Conservation (phyloP, 2,329 filamentous ascomycete species). For the Xylariaceae sp. region DNA sequence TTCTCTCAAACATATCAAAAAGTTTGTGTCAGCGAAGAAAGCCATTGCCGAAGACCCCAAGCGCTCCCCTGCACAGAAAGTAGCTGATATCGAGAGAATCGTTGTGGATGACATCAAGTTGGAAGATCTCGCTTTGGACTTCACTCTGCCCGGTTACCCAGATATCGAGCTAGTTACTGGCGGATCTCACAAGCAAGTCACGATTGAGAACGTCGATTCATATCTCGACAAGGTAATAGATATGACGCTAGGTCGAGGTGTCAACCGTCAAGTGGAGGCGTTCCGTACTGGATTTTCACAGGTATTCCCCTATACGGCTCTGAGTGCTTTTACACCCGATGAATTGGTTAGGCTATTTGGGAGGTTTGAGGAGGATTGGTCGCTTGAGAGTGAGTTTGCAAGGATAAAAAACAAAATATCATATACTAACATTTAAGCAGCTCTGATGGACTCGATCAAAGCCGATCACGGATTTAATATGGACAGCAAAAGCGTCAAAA, state of each 20-base stretch:
- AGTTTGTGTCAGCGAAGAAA: constrained; percentile 79
- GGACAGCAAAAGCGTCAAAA: constrained; percentile 93
- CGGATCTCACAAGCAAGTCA: constrained; percentile 72
- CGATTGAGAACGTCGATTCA: constrained; percentile 82
- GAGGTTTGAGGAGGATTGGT: constrained; percentile 91
- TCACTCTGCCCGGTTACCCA: constrained; percentile 89
- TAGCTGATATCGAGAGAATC: constrained; percentile 63
- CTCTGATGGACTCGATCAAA: constrained; percentile 96
- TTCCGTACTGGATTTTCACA: constrained; percentile 90
- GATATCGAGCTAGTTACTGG: constrained; percentile 75
- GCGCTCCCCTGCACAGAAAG: constrained; percentile 66
- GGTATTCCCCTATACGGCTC: constrained; percentile 90
- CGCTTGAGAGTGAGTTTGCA: constrained; percentile 76
- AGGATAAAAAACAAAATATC: constrained; percentile 1
- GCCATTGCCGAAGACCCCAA: constrained; percentile 68
- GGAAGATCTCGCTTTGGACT: constrained; percentile 87
- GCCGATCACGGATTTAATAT: constrained; percentile 98
- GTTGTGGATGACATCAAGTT: constrained; percentile 71
- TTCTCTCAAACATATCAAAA: constrained; percentile 82
- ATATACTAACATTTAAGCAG: constrained; percentile 39
- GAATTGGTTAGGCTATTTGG: constrained; percentile 95
- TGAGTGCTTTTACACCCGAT: constrained; percentile 90
- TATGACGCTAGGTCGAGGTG: constrained; percentile 83
- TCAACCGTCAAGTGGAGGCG: constrained; percentile 83
- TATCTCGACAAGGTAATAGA: constrained; percentile 91